Percentiles rank a stretch among this genome's conserved stretches.
Evolutionary conservation across 169 alveolate species (phyloP).

Genomic region (Plasmodium yoelii): DNA sequence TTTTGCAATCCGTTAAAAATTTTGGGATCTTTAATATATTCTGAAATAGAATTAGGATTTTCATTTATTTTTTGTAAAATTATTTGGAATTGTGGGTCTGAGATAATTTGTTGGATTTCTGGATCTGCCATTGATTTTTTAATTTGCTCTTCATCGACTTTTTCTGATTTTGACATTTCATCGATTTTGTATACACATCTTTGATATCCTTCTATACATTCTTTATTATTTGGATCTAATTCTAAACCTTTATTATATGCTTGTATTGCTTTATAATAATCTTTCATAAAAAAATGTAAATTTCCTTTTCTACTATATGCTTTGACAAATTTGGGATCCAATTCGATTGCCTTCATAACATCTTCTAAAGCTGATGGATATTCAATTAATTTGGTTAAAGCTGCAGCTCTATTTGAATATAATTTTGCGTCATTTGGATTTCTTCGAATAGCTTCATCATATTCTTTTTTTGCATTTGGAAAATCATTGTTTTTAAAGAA

Average conservation of each 20-base stretch:
- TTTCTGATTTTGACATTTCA: constrained; percentile 87
- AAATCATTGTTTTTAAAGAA: constrained; percentile 93
- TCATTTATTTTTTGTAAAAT: constrained; percentile 90
- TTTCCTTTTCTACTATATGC: constrained; percentile 97
- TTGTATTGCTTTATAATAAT: constrained; percentile 96
- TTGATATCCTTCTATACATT: constrained; percentile 89
- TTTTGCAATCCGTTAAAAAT: constrained; percentile 95
- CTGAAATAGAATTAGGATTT: constrained; percentile 88
- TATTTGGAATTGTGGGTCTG: constrained; percentile 96
- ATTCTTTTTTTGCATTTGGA: constrained; percentile 97
- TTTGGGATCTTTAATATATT: constrained; percentile 95
- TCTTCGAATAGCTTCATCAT: constrained; percentile 97
- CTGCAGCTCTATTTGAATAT: constrained; percentile 97
- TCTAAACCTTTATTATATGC: constrained; percentile 96
- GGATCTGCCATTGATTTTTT: constrained; percentile 95
- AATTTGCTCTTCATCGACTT: constrained; percentile 92
- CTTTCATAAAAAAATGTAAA: constrained; percentile 95
- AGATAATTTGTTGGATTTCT: constrained; percentile 95
- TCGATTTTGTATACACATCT: constrained; percentile 86
- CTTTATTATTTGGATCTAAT: constrained; percentile 93
- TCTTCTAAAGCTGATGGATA: constrained; percentile 94
- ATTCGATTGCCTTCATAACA: constrained; percentile 90
- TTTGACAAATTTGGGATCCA: constrained; percentile 96
- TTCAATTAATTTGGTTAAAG: constrained; percentile 95
- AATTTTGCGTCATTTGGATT: constrained; percentile 96